A percentile compares a stretch with the other conserved stretches of the same genome.
phyloP scores from a whole-genome alignment of 176 grass and related monocot genomes.

The Aechmea fasciata region DNA sequence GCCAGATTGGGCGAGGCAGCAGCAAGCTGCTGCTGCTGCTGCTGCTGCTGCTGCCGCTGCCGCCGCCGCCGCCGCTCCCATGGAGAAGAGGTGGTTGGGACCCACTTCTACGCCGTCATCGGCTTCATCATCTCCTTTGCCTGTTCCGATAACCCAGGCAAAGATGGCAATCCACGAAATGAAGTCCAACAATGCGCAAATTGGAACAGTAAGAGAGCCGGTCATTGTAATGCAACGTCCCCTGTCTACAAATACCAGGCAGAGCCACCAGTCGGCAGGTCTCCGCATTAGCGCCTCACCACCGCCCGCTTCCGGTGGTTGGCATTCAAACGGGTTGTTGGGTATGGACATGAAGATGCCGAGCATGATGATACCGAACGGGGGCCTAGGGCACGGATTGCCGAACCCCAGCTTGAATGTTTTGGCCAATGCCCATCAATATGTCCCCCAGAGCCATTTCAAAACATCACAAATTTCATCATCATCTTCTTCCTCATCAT shows the following conservation, averaged over 20 bases:
- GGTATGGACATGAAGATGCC: conserved; percentile 19
- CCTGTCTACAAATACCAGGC: conserved; percentile 50
- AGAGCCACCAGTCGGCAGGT: conserved; percentile 64
- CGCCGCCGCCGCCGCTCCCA: conserved; percentile 11
- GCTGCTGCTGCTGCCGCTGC: too few species aligned
- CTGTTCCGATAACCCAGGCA: conserved; percentile 55
- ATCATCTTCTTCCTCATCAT: conserved; percentile 28
- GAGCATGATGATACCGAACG: conserved; percentile 43
- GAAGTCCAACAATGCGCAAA: conserved; percentile 36
- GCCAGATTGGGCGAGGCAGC: conserved; percentile 41
- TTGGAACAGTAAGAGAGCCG: conserved; percentile 53
- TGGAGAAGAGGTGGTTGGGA: conserved; percentile 59
- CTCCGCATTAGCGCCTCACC: conserved; percentile 38
- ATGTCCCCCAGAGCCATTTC: conserved; percentile 39
- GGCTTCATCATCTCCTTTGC: conserved; percentile 41
- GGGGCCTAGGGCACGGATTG: conserved; percentile 41
- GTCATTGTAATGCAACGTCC: conserved; percentile 85
- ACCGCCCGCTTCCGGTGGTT: conserved; percentile 37
- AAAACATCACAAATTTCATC: conserved; percentile 36
- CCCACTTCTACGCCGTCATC: conserved; percentile 41
- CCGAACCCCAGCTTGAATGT: conserved; percentile 48
- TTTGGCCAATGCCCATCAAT: conserved; percentile 37
- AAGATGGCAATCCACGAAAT: conserved; percentile 34
- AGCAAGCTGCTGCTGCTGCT: not conserved
- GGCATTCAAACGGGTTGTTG: conserved; percentile 62